Evolutionary conservation across 495 filamentous ascomycete genomes (phyloP), one percentile per base, ranked within the genome.

Genomic region (Diplogelasinospora grovesii): DNA sequence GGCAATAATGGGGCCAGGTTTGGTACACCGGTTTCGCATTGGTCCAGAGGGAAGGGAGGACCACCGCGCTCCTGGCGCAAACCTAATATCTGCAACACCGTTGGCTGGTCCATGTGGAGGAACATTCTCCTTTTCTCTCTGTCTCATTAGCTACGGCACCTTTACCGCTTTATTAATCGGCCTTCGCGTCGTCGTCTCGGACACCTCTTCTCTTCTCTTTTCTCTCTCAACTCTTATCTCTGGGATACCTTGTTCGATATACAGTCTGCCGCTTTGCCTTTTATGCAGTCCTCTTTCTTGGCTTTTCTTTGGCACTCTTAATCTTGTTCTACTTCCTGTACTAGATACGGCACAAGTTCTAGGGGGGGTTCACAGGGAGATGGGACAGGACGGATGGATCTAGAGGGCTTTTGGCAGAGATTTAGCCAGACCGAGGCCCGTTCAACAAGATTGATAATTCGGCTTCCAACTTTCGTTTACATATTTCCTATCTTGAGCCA

Each of bases 71-170:
- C 46, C 47, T 55, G 45, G 63, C 65, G 66, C 65, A 64, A 48
- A 68, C 62, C 57, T 73, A 71, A 73, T 71, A 68, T 64, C 57
- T 67, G 60, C 63, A 57, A 63, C 63, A 67, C 64, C 60, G 57
- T 62, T 73, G 68, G 69, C 69, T 73, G 69, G 69, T 65, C 68
- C 70, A 68, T 65, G 54, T 47, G 56, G 57, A 64, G 59, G 62
- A 52, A 54, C n/a, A n/a, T n/a, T n/a, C 61, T 58, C 54, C 37
- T 27, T 39, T 64, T 59, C 46, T 53, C 52, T 36, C 60, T 69
- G 67, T 71, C 56, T 63, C 65, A 68, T 69, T 71, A 70, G 64
- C 67, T 67, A 68, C 63, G 61, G 60, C 60, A 49, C 51, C 57
- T 52, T 48, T 71, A 70, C 53, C 56, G 44, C 35, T 57, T 62